A percentile compares a stretch with the other conserved stretches of the same genome.
phyloP scores from a whole-genome alignment of 2,329 filamentous ascomycete species.

The Exophiala lecanii-corni region DNA sequence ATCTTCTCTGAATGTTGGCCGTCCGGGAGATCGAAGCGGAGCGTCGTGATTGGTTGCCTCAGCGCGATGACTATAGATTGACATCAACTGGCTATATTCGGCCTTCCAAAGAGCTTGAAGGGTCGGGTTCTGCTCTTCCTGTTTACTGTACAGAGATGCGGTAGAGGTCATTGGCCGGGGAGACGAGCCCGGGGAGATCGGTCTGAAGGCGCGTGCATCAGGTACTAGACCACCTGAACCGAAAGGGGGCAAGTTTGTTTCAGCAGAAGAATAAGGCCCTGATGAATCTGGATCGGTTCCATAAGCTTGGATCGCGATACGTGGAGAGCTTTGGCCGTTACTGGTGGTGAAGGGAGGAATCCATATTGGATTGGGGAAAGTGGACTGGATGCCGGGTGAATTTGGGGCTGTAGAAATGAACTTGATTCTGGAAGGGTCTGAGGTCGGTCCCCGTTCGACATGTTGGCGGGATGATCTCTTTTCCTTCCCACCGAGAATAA shows the following conservation, averaged over 20 bases:
- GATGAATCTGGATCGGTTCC: not conserved
- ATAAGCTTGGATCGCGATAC: not conserved
- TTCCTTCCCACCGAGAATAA: constrained; percentile 24
- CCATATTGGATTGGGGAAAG: constrained; percentile 6
- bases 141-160: constrained; percentile 15
- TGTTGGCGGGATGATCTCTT: constrained; percentile 10
- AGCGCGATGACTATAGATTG: constrained; percentile 21
- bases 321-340: not conserved
- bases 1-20: not conserved
- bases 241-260: constrained; percentile 1
- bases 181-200: not conserved
- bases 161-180: constrained; percentile 14
- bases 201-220: not conserved
- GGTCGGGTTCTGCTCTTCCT: constrained; percentile 22
- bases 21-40: not conserved
- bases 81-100: constrained; percentile 23
- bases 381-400: constrained; percentile 6
- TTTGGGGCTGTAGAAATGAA: constrained; percentile 15
- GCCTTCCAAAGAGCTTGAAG: constrained; percentile 27
- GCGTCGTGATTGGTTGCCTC: not conserved
- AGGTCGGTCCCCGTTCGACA: constrained; percentile 5
- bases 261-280: constrained; percentile 3
- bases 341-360: not conserved
- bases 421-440: constrained; percentile 3
- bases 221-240: not conserved